These are phyloP conservation scores for Fusarium oligoseptatum DNA, from an alignment of 2,329 filamentous ascomycete species.

Conservation along the genomic window DNA sequence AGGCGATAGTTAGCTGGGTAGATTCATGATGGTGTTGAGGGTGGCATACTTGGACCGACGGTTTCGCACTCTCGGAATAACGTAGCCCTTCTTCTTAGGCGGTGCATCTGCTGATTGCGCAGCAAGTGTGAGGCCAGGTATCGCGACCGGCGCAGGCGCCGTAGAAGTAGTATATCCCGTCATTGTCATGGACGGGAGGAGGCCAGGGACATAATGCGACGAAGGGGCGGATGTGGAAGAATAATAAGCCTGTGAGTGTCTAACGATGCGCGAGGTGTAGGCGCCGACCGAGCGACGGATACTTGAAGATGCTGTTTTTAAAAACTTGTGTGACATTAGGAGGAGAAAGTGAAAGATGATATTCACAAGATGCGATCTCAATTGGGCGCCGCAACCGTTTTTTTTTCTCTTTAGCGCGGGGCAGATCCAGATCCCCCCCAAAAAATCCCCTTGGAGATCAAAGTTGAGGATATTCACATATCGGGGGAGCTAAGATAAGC, in stretches of 20 bases:
- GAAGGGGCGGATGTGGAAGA: neutral
- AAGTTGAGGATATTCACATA: constrained; percentile 28
- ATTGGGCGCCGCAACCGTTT: constrained; percentile 6
- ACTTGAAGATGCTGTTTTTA: neutral
- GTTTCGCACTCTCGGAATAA: neutral
- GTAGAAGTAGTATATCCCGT: constrained; percentile 17
- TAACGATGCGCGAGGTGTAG: neutral
- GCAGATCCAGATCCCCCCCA: neutral
- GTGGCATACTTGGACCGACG: neutral
- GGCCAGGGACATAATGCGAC: constrained; percentile 26
- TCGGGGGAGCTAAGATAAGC: constrained; percentile 33
- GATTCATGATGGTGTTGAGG: constrained; percentile 7
- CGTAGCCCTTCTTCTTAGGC: neutral
- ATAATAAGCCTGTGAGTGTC: neutral
- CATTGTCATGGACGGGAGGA: constrained; percentile 18
- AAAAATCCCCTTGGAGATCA: neutral
- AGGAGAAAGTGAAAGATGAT: neutral
- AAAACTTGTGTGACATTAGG: constrained; percentile 23
- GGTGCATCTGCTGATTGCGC: constrained; percentile 7
- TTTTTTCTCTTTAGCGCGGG: constrained; percentile 25
- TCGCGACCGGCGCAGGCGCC: constrained; percentile 8
- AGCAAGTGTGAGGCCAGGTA: constrained; percentile 37
- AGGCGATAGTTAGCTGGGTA: neutral
- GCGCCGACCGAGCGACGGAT: constrained; percentile 7
- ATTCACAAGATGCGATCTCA: constrained; percentile 3